Evolutionary conservation across 768 basidiomycete genomes (phyloP).

Genomic region (Naganishia onofrii): DNA sequence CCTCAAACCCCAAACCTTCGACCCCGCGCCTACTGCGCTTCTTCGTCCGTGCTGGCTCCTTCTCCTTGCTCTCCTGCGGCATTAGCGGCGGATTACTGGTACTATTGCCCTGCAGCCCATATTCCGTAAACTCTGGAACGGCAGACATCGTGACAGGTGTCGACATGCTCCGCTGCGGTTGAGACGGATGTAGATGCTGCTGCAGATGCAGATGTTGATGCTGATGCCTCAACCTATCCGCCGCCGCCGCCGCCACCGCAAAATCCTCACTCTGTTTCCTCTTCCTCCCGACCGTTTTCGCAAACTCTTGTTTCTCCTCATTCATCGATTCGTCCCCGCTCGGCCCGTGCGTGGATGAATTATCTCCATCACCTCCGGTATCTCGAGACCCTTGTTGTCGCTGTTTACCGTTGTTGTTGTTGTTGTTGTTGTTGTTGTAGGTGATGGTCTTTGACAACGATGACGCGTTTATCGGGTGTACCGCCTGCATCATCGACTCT

Average conservation of each 20-base stretch:
- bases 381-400: no score
- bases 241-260: no score
- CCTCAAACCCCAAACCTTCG: conserved; percentile 4
- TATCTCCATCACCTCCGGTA: not conserved
- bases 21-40: not conserved
- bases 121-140: not conserved
- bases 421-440: no score
- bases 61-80: not conserved
- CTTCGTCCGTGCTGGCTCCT: no score
- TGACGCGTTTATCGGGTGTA: not conserved
- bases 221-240: not conserved
- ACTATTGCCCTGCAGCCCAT: no score
- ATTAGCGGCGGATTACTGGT: not conserved
- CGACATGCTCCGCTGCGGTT: not conserved
- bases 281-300: conserved; percentile 17
- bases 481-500: not conserved
- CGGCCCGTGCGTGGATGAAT: not conserved
- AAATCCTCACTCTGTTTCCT: conserved; percentile 17
- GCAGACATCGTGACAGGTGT: not conserved
- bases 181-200: no score
- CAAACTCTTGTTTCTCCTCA: conserved; percentile 1
- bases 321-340: conserved; percentile 1
- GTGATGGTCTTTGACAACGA: no score
- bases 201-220: no score
- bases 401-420: no score